Evolutionary conservation across 2,329 filamentous ascomycete genomes (phyloP).

Genomic region (Arthrobotrys conoides): DNA sequence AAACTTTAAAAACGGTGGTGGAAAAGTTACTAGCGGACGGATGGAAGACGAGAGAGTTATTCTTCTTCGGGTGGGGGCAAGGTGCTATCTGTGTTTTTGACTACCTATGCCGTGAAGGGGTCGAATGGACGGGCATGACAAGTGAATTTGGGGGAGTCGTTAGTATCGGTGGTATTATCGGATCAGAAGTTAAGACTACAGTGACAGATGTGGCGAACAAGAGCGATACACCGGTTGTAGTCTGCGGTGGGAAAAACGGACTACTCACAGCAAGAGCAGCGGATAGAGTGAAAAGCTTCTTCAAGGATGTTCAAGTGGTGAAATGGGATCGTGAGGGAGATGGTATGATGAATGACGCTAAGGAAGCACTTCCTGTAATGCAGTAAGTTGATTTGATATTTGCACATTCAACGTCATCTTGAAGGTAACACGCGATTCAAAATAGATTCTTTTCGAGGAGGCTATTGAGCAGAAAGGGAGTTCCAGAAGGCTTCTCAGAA

Average conservation of each 20-base stretch:
- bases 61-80: conserved; percentile 73
- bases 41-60: conserved; percentile 70
- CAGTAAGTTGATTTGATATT: conserved; percentile 69
- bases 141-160: conserved; percentile 74
- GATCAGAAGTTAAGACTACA: conserved; percentile 71
- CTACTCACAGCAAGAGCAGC: conserved; percentile 76
- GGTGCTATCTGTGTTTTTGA: conserved; percentile 73
- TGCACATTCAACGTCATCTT: background rate
- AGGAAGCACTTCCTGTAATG: conserved; percentile 94
- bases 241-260: conserved; percentile 73
- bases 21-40: conserved; percentile 68
- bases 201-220: conserved; percentile 69
- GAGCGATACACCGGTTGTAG: conserved; percentile 75
- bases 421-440: background rate
- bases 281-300: conserved; percentile 76
- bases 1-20: conserved; percentile 69
- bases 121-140: conserved; percentile 36
- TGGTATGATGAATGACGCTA: conserved; percentile 83
- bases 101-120: conserved; percentile 60
- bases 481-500: conserved; percentile 72
- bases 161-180: conserved; percentile 73
- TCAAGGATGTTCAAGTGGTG: conserved; percentile 77
- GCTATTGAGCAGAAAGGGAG: conserved; percentile 72
- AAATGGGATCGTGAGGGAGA: conserved; percentile 80
- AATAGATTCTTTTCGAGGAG: conserved; percentile 75